Evolutionary conservation across 306 rosid species (phyloP).

Genomic region (Vachellia pachyceras): DNA sequence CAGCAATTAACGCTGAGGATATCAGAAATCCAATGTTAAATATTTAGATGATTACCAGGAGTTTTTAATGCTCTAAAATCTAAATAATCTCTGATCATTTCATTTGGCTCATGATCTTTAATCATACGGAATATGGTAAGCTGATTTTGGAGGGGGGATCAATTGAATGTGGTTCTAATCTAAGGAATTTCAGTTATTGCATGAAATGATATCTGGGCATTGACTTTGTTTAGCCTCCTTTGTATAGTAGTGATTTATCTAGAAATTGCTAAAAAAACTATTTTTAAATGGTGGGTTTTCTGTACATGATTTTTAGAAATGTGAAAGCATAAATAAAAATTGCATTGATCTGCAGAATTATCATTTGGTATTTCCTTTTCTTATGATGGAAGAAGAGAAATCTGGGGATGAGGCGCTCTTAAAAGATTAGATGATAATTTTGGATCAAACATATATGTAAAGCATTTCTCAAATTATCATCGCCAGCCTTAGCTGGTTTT

Average conservation of each 20-base stretch:
- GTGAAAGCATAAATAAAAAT: background rate
- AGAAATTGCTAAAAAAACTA: background rate
- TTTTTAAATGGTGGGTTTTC: background rate
- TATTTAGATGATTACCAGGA: constrained; percentile 15
- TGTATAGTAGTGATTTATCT: background rate
- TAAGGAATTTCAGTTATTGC: background rate
- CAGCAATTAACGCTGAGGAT: too few species aligned
- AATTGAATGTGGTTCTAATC: background rate
- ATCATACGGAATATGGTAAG: background rate
- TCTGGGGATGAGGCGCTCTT: constrained; percentile 6
- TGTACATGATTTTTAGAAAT: background rate
- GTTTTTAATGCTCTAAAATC: background rate
- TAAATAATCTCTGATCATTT: constrained; percentile 3
- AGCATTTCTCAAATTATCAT: constrained; percentile 6
- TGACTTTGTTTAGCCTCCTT: background rate
- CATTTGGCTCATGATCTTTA: background rate
- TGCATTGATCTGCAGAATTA: background rate
- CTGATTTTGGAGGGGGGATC: background rate
- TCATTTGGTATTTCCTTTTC: background rate
- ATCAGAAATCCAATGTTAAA: background rate
- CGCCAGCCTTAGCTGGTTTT: background rate
- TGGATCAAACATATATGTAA: constrained; percentile 5
- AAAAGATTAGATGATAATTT: background rate
- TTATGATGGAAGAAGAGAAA: background rate
- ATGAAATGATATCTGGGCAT: background rate